Evolutionary conservation across 805 yeast genomes (phyloP), one percentile per base, ranked within the genome.

Genomic region (Kluyveromyces dobzhanskii): DNA sequence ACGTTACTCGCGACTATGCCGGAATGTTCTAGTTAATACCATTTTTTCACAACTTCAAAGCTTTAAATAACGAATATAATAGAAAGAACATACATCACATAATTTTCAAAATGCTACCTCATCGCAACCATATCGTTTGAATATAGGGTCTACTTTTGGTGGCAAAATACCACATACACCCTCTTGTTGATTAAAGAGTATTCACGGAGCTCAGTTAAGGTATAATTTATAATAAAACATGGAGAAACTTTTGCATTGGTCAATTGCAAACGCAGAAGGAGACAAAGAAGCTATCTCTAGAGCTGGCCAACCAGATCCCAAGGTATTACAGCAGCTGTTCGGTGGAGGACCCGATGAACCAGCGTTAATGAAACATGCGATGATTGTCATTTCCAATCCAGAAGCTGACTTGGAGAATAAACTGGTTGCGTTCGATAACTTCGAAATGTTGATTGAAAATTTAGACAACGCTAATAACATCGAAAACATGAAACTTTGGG

Each of bases 211-310:
- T n/a, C n/a, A n/a, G n/a, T n/a, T n/a, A n/a, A n/a, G n/a, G n/a
- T n/a, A n/a, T n/a, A n/a, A n/a, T n/a, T n/a, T n/a, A n/a, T n/a
- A n/a, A n/a, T n/a, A n/a, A n/a, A 55, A 27, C 12, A 90, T 90
- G 97, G 97, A 90, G 44, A 88, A 88, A 61, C 62, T 90, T 44
- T 62, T 90, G 46, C 85, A 87, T 50, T 90, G 98, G 98, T 87
- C 97, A 4, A 71, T 85, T 35, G 83, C 88, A 30, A 76, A 82
- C 56, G 72, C 86, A 42, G 70, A 80, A 7, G 80, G 79, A 10
- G 90, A 84, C 49, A 70, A 80, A 41, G 85, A 76, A 38, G 82
- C 86, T 1, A 70, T 71, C 37, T 72, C 64, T 3, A 73, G 68
- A 44, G 74, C 74, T 4, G 87, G 88, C 1, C 65, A 69, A 8